A percentile compares a stretch with the other conserved stretches of the same genome.
phyloP scores from a whole-genome alignment of 2,329 filamentous ascomycete species.

The Hymenoscyphus repandus region DNA sequence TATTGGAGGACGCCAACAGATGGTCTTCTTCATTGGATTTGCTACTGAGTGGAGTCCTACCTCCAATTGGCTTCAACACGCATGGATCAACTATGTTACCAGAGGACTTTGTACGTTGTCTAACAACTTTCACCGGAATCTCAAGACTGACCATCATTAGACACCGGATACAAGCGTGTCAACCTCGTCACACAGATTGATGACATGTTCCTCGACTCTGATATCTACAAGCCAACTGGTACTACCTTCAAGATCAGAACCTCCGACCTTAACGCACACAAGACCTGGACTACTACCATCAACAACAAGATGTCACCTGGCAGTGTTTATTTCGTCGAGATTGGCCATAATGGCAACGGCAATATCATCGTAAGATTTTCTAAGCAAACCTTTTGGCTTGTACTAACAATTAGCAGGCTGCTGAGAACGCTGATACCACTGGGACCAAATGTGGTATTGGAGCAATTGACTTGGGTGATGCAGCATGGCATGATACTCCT shows the following conservation, averaged over 20 bases:
- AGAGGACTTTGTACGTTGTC: conserved; percentile 14
- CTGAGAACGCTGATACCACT: not conserved
- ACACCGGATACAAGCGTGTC: conserved; percentile 15
- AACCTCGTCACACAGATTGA: conserved; percentile 37
- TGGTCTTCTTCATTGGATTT: conserved; percentile 54
- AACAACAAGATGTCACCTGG: conserved; percentile 39
- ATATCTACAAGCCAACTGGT: conserved; percentile 36
- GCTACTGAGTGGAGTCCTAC: conserved; percentile 35
- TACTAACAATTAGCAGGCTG: not conserved
- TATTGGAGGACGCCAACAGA: conserved; percentile 51
- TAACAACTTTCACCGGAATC: not conserved
- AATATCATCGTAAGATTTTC: conserved; percentile 34
- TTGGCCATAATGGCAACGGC: conserved; percentile 49
- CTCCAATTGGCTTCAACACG: conserved; percentile 14
- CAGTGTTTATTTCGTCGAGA: conserved; percentile 45
- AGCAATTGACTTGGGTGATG: conserved; percentile 38
- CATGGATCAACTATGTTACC: conserved; percentile 19
- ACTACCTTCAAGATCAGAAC: conserved; percentile 42
- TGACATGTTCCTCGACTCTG: conserved; percentile 51
- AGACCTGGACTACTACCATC: conserved; percentile 36
- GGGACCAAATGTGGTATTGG: conserved; percentile 3
- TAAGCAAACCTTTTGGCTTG: not conserved
- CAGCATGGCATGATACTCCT: conserved; percentile 33
- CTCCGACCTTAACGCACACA: conserved; percentile 40
- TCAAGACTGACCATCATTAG: conserved; percentile 3